Evolutionary conservation across 148 eudicot genomes (phyloP).

Genomic region (Pharnaceum exiguum): DNA sequence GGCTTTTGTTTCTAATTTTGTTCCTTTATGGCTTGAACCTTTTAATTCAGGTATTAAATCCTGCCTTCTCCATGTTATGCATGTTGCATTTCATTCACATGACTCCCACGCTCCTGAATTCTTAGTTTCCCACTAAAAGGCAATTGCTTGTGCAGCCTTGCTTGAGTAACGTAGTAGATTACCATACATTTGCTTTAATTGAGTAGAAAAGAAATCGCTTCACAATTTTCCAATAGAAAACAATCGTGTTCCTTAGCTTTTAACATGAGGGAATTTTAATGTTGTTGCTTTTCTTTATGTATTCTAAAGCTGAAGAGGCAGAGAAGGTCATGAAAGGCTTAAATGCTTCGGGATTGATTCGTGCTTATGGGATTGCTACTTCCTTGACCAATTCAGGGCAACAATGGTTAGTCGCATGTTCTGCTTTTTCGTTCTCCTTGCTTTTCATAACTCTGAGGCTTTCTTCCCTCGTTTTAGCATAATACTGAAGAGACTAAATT

Average conservation of each 20-base stretch:
- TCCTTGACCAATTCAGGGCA: constrained; percentile 74
- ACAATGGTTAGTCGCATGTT: constrained; percentile 57
- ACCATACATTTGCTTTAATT: too few relatives aligned
- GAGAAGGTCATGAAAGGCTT: constrained; percentile 64
- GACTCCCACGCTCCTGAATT: too few relatives aligned
- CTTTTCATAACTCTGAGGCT: not conserved
- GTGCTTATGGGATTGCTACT: constrained; percentile 70
- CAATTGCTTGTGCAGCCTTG: too few relatives aligned
- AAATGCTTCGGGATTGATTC: constrained; percentile 55
- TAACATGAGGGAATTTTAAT: not conserved
- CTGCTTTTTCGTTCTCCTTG: not conserved
- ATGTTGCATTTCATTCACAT: not conserved
- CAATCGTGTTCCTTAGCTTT: too few relatives aligned
- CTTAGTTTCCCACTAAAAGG: too few relatives aligned
- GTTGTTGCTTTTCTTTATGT: not conserved
- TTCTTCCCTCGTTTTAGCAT: not conserved
- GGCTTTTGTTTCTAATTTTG: constrained; percentile 74
- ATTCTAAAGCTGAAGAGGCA: constrained; percentile 39
- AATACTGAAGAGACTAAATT: not conserved
- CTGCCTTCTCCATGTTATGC: constrained; percentile 2
- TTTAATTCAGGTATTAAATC: constrained; percentile 60
- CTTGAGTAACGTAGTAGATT: too few relatives aligned
- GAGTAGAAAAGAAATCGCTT: too few relatives aligned
- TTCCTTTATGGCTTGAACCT: constrained; percentile 71
- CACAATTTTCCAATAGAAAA: too few relatives aligned